Evolutionary conservation across 2,329 filamentous ascomycete species (phyloP).

Genomic region (Neospermospora avenae): DNA sequence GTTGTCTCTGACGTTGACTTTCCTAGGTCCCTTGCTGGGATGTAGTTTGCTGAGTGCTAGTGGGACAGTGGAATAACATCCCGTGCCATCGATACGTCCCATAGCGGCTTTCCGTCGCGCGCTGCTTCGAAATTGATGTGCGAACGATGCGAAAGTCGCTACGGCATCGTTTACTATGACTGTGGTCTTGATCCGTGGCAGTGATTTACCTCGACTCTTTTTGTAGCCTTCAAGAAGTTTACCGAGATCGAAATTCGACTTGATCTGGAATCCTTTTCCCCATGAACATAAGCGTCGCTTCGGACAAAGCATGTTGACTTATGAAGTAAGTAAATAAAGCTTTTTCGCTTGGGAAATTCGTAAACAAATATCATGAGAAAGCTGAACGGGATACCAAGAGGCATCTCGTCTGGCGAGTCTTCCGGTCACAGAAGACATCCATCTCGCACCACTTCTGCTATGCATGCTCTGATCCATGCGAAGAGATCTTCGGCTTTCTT

Average conservation of each 20-base stretch:
- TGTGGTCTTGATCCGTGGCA: slow-evolving; percentile 66
- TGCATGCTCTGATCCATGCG: slow-evolving; percentile 75
- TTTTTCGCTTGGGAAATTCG: slow-evolving; percentile 3
- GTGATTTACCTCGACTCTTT: slow-evolving; percentile 40
- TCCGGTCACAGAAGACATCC: slow-evolving; percentile 45
- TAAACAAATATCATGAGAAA: slow-evolving; percentile 58
- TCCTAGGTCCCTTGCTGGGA: slow-evolving; percentile 55
- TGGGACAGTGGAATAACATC: slow-evolving; percentile 76
- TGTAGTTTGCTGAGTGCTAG: slow-evolving; percentile 62
- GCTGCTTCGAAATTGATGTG: slow-evolving; percentile 64
- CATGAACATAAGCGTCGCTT: slow-evolving; percentile 64
- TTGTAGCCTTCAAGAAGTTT: slow-evolving; percentile 56
- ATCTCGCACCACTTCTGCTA: slow-evolving; percentile 67
- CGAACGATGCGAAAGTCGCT: slow-evolving; percentile 73
- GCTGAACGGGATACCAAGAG: slow-evolving; percentile 67
- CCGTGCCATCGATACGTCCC: slow-evolving; percentile 79
- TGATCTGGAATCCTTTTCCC: slow-evolving; percentile 68
- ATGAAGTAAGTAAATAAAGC: slow-evolving; percentile 6
- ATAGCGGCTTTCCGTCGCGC: slow-evolving; percentile 65
- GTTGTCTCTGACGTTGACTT: slow-evolving; percentile 45
- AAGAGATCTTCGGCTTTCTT: slow-evolving; percentile 74
- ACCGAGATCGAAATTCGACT: slow-evolving; percentile 57
- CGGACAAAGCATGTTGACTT: slow-evolving; percentile 55
- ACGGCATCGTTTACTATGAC: slow-evolving; percentile 83
- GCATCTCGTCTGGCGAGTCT: slow-evolving; percentile 44